Evolutionary conservation across 805 yeast genomes (phyloP), one percentile per base, ranked within the genome.

Genomic region (Scheffersomyces spartinae): DNA sequence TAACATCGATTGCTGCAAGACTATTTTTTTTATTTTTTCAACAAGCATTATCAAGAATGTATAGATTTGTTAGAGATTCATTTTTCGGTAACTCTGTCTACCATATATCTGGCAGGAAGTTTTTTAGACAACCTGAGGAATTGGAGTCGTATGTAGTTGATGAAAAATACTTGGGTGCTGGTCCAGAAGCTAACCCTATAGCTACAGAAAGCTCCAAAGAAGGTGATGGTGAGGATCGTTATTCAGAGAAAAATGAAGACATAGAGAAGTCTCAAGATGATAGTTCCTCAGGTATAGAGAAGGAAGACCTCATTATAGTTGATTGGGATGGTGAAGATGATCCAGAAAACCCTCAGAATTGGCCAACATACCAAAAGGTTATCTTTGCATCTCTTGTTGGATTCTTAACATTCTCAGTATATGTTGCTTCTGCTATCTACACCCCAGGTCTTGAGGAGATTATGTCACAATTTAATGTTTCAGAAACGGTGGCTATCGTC

Each of bases 401-500:
- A 33, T 32, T 68, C n/a, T 43, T 69, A 24, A 63, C 76, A 3
- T 47, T 61, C 7, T 49, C 72, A 4, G 66, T 69, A 0, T 72
- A 74, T 30, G 64, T 69, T 56, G 74, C 71, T 9, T 61, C 77
- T 1, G 67, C 78, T 3, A 54, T 71, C 15, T 61, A 64, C 33
- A 59, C 76, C 0, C 77, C 79, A 1, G 68, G 71, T 12, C 48
- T 61, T 17, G 51, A 42, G 11, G 46, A 53, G n/a, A 40, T 74
- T 15, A 57, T 52, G 45, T 44, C 46, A 15, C 64, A 69, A 23
- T 68, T 70, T 36, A 33, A 47, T n/a, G 58, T 66, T 4, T 49
- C 64, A 9, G 46, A 47, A 17, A 62, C 58, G 4, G 55, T 56
- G 4, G 71, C 72, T 0, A 49, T 64, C 1, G 48, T 74, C 18